A percentile compares a stretch with the other conserved stretches of the same genome.
Conservation (phyloP, 148 eudicot species). For the Camellia japonica region DNA sequence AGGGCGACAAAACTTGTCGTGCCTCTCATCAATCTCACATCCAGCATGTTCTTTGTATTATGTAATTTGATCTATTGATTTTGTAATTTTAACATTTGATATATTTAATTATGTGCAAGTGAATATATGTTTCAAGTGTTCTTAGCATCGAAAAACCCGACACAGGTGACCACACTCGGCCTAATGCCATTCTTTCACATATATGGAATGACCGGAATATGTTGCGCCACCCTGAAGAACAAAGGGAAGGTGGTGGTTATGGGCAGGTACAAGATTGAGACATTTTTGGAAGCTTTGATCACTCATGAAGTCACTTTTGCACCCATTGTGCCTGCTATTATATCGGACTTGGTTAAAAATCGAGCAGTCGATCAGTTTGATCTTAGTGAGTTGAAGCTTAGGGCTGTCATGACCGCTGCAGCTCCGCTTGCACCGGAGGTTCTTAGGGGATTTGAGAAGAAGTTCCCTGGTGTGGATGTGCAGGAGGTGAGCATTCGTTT, state of each 20-base stretch:
- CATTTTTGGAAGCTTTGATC: conserved; percentile 55
- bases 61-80: too few species aligned
- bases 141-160: too few species aligned
- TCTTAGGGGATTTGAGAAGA: conserved; percentile 60
- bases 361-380: conserved; percentile 75
- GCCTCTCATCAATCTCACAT: too few species aligned
- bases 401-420: conserved; percentile 91
- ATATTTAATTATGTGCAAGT: too few species aligned
- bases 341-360: conserved; percentile 65
- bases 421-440: conserved; percentile 96
- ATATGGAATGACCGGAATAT: conserved; percentile 80
- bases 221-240: conserved; percentile 77
- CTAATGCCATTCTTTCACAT: conserved; percentile 94
- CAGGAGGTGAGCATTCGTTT: conserved; percentile 61
- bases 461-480: conserved; percentile 75
- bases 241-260: conserved; percentile 94
- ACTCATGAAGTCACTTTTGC: conserved; percentile 71
- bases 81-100: too few species aligned
- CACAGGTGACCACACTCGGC: conserved; percentile 61
- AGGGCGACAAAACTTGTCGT: too few species aligned
- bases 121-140: too few species aligned
- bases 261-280: conserved; percentile 69
- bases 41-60: too few species aligned
- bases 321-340: conserved; percentile 89
- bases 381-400: conserved; percentile 58